Conservation (phyloP, 306 rosid genomes). For the Pachyrhizus erosus region DNA sequence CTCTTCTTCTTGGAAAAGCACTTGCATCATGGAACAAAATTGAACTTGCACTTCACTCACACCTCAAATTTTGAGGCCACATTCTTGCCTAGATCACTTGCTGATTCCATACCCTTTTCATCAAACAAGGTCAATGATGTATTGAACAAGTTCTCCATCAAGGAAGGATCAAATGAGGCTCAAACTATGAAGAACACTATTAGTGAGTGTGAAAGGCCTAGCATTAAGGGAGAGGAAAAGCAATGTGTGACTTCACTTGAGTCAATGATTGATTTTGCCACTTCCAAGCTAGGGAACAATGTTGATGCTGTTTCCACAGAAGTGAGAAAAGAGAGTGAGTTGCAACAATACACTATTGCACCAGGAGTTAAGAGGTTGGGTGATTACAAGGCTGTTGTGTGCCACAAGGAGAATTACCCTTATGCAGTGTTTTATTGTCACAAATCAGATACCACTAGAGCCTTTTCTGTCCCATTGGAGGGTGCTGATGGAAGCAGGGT, state of each 20-base stretch:
- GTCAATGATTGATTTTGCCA: constrained; percentile 81
- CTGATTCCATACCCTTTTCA: constrained; percentile 74
- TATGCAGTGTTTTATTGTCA: constrained; percentile 92
- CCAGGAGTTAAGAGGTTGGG: constrained; percentile 50
- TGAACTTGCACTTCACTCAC: constrained; percentile 64
- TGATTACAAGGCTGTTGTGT: constrained; percentile 53
- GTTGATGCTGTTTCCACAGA: constrained; percentile 69
- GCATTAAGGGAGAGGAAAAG: constrained; percentile 70
- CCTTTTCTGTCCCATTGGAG: constrained; percentile 60
- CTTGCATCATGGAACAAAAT: constrained; percentile 55
- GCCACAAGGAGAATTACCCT: constrained; percentile 71
- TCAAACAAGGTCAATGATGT: constrained; percentile 57
- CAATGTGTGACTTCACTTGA: constrained; percentile 87
- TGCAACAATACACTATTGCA: constrained; percentile 53
- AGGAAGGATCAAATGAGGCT: constrained; percentile 54
- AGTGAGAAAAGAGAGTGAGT: constrained; percentile 50
- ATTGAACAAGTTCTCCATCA: constrained; percentile 52
- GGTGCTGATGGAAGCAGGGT: constrained; percentile 69
- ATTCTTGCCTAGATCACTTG: constrained; percentile 60
- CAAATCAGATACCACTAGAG: constrained; percentile 46
- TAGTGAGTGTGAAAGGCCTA: constrained; percentile 59
- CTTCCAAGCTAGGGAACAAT: constrained; percentile 67
- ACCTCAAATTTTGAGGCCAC: constrained; percentile 38
- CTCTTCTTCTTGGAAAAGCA: constrained; percentile 81
- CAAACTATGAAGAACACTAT: constrained; percentile 55